These are phyloP conservation scores for Pseudodiploospora longispora DNA, from an alignment of 2,329 filamentous ascomycete genomes.

Conservation along the genomic window DNA sequence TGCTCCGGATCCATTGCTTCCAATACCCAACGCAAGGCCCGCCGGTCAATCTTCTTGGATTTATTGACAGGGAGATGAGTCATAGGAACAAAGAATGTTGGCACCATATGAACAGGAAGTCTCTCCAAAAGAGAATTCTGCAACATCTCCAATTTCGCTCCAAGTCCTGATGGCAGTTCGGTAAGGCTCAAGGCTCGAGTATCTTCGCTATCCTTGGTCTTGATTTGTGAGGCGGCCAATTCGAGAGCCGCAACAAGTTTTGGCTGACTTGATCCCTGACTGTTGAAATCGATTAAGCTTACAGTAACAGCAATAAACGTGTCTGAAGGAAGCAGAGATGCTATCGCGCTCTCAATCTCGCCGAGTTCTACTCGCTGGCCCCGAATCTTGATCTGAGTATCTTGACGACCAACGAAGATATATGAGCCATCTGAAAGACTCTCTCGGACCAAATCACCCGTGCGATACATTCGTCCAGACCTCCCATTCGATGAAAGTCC, in stretches of 20 bases:
- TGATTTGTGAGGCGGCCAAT: neutral
- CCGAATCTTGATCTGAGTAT: constrained; percentile 2
- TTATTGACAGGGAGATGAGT: constrained; percentile 1
- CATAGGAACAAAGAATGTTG: constrained; percentile 1
- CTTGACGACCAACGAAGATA: constrained; percentile 1
- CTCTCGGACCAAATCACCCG: constrained; percentile 33
- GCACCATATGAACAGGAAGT: constrained; percentile 4
- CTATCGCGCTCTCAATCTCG: neutral
- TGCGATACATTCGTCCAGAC: constrained; percentile 27
- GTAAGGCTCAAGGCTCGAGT: too few species aligned
- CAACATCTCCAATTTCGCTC: neutral
- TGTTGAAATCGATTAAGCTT: neutral
- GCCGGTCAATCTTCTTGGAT: constrained; percentile 3
- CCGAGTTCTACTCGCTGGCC: constrained; percentile 1
- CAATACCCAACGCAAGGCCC: neutral
- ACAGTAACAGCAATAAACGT: neutral
- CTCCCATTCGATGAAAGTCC: too few species aligned
- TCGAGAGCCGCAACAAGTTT: neutral
- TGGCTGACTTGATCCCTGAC: neutral
- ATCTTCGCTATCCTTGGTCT: neutral
- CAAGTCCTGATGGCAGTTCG: too few species aligned
- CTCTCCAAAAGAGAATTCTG: neutral
- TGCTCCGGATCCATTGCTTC: neutral
- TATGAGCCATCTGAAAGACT: neutral
- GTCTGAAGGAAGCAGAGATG: neutral